Evolutionary conservation across 1,284 basidiomycete species (phyloP), one percentile per base, ranked within the genome.

Genomic region (Pulchroboletus neoregius): DNA sequence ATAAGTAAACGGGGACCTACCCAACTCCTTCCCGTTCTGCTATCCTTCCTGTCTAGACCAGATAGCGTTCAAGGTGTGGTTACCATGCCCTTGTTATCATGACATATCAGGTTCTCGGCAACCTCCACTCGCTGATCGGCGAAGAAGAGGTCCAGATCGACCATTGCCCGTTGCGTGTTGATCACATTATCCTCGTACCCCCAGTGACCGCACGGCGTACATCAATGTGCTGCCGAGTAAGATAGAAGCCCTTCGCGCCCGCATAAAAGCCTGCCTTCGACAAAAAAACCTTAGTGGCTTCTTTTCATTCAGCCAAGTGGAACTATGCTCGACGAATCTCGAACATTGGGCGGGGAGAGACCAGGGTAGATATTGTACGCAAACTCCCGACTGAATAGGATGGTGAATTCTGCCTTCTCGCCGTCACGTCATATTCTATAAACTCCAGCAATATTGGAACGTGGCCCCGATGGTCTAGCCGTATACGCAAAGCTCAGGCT

Each of bases 201-300:
- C 5, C 22, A 13, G 8, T 5, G 33, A 35, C 13, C 5, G 34
- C 34, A 35, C 34, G 12, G 34, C 34, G 20, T n/a, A 23, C 11
- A 36, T 10, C 13, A 23, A 8, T 23, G 34, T 36, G 13, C 13
- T 23, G 13, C 22, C 22, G 34, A 36, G 13, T n/a, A 20, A 20
- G 32, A 10, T 4, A 42, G 35, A 16, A 23, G 13, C 15, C 26
- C n/a, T 0, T 8, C 23, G 30, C n/a, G 12, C 13, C 54, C 54
- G 43, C 39, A 43, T 33, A 52, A 39, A 23, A n/a, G 20, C 9
- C 53, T 33, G 22, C 16, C 18, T 35, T 22, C 8, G 32, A 8
- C 16, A 5, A 13, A 35, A n/a, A n/a, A 23, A n/a, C 22, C 20
- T n/a, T 23, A 5, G 5, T n/a, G 4, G 13, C 20, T 36, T 52